These are phyloP conservation scores for Chrysosphaeria jannelii DNA, from an alignment of 2,329 filamentous ascomycete species.

Conservation along the genomic window DNA sequence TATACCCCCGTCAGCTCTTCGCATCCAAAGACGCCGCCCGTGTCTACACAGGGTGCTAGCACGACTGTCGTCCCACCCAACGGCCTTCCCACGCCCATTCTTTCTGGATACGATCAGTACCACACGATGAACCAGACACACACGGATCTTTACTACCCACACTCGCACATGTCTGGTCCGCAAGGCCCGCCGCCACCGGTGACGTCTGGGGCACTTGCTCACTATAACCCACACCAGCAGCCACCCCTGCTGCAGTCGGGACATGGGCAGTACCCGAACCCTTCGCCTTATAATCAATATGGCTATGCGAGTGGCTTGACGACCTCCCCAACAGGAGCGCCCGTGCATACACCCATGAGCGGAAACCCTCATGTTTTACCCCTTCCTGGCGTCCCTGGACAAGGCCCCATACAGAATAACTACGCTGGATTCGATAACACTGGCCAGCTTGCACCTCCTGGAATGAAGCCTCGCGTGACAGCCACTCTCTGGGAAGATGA, in stretches of 20 bases:
- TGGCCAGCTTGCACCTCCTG: constrained; percentile 74
- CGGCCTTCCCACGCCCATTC: neutral
- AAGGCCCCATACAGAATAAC: constrained; percentile 15
- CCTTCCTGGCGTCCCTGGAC: constrained; percentile 27
- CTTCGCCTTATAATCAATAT: constrained; percentile 33
- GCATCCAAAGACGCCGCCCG: constrained; percentile 16
- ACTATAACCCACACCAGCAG: constrained; percentile 47
- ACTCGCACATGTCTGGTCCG: constrained; percentile 45
- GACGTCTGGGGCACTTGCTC: constrained; percentile 39
- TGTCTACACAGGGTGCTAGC: constrained; percentile 34
- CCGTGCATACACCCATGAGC: constrained; percentile 41
- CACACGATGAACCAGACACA: constrained; percentile 54
- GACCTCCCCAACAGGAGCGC: constrained; percentile 41
- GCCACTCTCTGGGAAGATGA: constrained; percentile 97
- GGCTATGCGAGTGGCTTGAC: constrained; percentile 48
- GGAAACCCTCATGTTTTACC: constrained; percentile 32
- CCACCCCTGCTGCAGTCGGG: constrained; percentile 45
- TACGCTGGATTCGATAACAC: constrained; percentile 44
- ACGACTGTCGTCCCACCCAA: constrained; percentile 24
- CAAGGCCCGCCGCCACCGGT: constrained; percentile 46
- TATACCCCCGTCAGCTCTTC: constrained; percentile 17
- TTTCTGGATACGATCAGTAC: constrained; percentile 10
- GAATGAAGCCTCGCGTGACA: constrained; percentile 88
- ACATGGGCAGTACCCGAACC: constrained; percentile 35
- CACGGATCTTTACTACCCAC: constrained; percentile 60